These are phyloP conservation scores for Paecilomyces niveus DNA, from an alignment of 2,329 filamentous ascomycete species.

Conservation along the genomic window DNA sequence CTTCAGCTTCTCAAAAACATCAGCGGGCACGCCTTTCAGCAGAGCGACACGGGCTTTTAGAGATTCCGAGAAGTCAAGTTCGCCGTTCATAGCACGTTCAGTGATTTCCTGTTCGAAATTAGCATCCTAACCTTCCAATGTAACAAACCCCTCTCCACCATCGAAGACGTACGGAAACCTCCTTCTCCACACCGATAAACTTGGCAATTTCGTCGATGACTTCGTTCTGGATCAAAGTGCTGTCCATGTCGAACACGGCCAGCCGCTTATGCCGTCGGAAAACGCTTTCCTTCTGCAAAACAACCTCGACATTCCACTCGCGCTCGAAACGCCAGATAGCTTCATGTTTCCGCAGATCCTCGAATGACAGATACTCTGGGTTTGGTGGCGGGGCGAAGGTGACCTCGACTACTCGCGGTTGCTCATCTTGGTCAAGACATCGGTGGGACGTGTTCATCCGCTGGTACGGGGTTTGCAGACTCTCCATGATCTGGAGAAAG, in stretches of 20 bases:
- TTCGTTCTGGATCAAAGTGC: constrained; percentile 92
- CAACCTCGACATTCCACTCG: constrained; percentile 82
- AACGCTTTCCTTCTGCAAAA: constrained; percentile 65
- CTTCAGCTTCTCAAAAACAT: constrained; percentile 72
- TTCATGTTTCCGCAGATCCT: constrained; percentile 71
- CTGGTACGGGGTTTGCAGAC: constrained; percentile 42
- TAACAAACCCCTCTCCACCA: background rate
- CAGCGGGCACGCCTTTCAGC: constrained; percentile 70
- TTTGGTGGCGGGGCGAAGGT: constrained; percentile 45
- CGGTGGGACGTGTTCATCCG: constrained; percentile 42
- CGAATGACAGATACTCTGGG: constrained; percentile 46
- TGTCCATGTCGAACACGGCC: constrained; percentile 98
- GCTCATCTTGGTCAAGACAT: constrained; percentile 40
- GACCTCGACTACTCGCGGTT: constrained; percentile 47
- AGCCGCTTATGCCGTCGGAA: constrained; percentile 75
- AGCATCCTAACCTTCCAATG: constrained; percentile 5
- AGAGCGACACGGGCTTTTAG: constrained; percentile 74
- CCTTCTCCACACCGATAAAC: constrained; percentile 70
- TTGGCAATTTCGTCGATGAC: constrained; percentile 93
- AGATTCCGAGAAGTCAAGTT: constrained; percentile 82
- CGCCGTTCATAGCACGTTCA: constrained; percentile 87
- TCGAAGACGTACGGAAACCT: constrained; percentile 55
- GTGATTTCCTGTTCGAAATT: constrained; percentile 60
- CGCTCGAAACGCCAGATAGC: constrained; percentile 76
- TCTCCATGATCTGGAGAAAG: constrained; percentile 47